Evolutionary conservation across 2,329 filamentous ascomycete species (phyloP), one percentile per base, ranked within the genome.

Genomic region (Thelonectria blattea): DNA sequence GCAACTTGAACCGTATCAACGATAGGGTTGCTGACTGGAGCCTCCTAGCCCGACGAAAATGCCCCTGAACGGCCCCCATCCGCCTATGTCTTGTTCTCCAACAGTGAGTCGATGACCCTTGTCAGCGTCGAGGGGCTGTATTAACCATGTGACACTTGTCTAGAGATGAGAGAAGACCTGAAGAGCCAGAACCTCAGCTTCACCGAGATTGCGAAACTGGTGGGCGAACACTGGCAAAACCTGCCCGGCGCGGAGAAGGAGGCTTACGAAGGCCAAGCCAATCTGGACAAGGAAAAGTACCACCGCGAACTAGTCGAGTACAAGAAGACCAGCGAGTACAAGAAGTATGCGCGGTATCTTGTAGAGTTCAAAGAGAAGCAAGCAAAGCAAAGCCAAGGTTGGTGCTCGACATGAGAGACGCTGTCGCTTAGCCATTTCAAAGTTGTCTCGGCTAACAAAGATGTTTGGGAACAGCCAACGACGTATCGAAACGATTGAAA

Each of bases 71-170:
- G 91, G 22, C 90, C 91, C 1, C 90, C 91, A 0, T 94, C 91
- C 5, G 91, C 91, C 51, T 94, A 94, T 76, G 91, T 94, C 12
- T 84, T 94, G 15, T 95, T 95, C 71, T 93, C 91, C 1, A 94
- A 94, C 69, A 91, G 89, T 91, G 75, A 79, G 88, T 81, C 32
- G 7, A 52, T 24, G 20, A 30, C 17, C 30, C 42, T 30, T 4
- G 10, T 11, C 8, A 15, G 4, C 30, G 6, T 47, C 14, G 27
- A 37, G 17, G 11, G 15, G 30, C 6, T 15, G 39, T 51, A 14
- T 58, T 60, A 64, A 50, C 18, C 17, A 34, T 2, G 46, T 17
- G 10, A 5, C 30, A 17, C 17, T 22, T 17, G 8, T 41, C 12
- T 65, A 91, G 88, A 90, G 75, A 90, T 92, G 76, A 86, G 91